Evolutionary conservation across 2,329 filamentous ascomycete genomes (phyloP).

Genomic region (Byssoonygena ceratinophila): DNA sequence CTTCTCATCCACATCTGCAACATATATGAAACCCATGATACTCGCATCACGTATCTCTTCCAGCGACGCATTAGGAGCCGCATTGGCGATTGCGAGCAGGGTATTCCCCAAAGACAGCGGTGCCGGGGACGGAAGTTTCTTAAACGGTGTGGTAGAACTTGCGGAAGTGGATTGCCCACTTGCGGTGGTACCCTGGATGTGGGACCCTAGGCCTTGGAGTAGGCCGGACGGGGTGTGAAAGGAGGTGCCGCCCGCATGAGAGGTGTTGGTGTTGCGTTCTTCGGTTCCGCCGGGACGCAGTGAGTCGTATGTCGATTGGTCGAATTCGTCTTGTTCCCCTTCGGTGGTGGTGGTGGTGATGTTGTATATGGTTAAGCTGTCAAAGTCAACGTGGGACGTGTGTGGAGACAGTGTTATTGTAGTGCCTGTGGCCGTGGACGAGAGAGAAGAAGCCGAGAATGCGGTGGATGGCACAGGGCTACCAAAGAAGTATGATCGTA

Average conservation of each 20-base stretch:
- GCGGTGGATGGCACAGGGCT: constrained; percentile 40
- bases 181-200: not conserved
- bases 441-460: constrained; percentile 27
- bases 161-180: not conserved
- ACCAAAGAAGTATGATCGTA: constrained; percentile 93
- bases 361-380: constrained; percentile 62
- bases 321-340: constrained; percentile 36
- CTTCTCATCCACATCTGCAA: constrained; percentile 80
- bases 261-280: constrained; percentile 17
- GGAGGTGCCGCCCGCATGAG: not conserved
- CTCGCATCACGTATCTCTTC: constrained; percentile 67
- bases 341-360: constrained; percentile 50
- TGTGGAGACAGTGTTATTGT: constrained; percentile 72
- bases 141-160: constrained; percentile 32
- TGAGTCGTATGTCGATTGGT: constrained; percentile 28
- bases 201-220: constrained; percentile 15
- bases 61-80: constrained; percentile 55
- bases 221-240: constrained; percentile 6
- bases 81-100: constrained; percentile 75
- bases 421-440: constrained; percentile 31
- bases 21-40: constrained; percentile 86
- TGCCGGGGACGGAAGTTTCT: constrained; percentile 54
- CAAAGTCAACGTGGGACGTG: constrained; percentile 73
- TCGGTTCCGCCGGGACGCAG: constrained; percentile 30
- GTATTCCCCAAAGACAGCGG: constrained; percentile 59